Evolutionary conservation across 331 rosid genomes (phyloP), one percentile per base, ranked within the genome.

Genomic region (Malus hybrid): DNA sequence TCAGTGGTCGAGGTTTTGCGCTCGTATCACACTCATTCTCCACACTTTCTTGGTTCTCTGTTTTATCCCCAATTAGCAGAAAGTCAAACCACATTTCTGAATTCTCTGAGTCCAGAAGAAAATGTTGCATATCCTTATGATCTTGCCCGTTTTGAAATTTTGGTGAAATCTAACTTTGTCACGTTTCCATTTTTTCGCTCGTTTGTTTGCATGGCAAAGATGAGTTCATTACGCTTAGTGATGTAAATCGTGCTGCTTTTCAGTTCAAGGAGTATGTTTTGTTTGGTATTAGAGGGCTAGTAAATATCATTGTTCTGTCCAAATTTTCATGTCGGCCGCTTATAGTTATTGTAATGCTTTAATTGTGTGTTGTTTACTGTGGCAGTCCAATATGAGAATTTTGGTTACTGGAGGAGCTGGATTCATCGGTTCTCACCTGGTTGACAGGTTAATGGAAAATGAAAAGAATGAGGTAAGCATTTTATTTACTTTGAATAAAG

Each of bases 401-500:
- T 78, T 93, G 88, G 88, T 93, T 67, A 91, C 96, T n/a, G 98
- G 98, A 86, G 97, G 98, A 81, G 98, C 98, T 85, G 98, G 98
- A 73, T 93, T 93, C 88, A 93, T 93, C 36, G 98, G 98, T 64
- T 93, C 98, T 76, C 98, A 93, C 86, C 87, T 93, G 27, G 97
- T 93, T 4, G 98, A 93, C 80, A 91, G 87, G 80, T 82, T 93
- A 89, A 93, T 93, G 97, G 94, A 91, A 89, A 88, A 88, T 83
- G 96, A 93, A 77, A 93, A 91, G 76, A 91, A 91, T 32, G 98
- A 93, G 97, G 98, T 91, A 22, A 72, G 86, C 32, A 36, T 22
- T 73, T 75, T 24, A 31, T 16, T 61, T 75, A 2, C 10, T n/a
- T 31, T 20, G 0, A 16, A 10, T 10, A 24, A n/a, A 19, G 10